Evolutionary conservation across 2,329 filamentous ascomycete species (phyloP), one percentile per base, ranked within the genome.

Genomic region (Neoarthrinium moseri): DNA sequence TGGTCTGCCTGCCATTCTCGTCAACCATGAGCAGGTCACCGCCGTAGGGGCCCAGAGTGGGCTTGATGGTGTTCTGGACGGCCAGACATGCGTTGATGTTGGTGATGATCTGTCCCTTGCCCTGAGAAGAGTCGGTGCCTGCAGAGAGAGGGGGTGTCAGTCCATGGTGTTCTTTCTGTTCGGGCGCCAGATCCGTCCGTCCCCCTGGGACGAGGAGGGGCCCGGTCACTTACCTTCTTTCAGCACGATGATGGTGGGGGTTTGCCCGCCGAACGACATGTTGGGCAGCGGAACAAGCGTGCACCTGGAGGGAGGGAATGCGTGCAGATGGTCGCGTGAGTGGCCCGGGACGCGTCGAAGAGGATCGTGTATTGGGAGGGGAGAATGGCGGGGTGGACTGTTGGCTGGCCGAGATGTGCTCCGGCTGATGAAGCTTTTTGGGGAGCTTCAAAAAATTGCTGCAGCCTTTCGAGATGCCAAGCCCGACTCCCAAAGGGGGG

Each of bases 21-120:
- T 97, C 94, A 46, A 97, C 92, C 73, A 99, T 86, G 67, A 99
- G 79, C 66, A 97, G 74, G 73, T 99, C 94, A 63, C 94, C 94
- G 66, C 94, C 94, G 72, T 97, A 99, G 26, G 94, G 94, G 32
- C 94, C 94, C 27, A 99, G 80, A 17, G 94, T 99, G 61, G 87
- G 89, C 75, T 95, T 95, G 74, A 99, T 92, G 49, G 92, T 97
- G 41, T 86, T 81, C 74, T 99, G 94, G 32, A 99, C 91, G 20
- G 94, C 92, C 60, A 96, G 78, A 70, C 94, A 99, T 56, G 94
- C 94, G 75, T 96, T 96, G 75, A 99, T 97, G 72, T 99, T 99
- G 61, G 92, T 95, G 61, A 99, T 74, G 62, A 99, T 87, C 74
- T 99, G 94, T 45, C 91, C 91, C 69, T 95, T 94, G 63, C 94